These are phyloP conservation scores for Starmerella bombi DNA, from an alignment of 805 yeast genomes.

Conservation along the genomic window DNA sequence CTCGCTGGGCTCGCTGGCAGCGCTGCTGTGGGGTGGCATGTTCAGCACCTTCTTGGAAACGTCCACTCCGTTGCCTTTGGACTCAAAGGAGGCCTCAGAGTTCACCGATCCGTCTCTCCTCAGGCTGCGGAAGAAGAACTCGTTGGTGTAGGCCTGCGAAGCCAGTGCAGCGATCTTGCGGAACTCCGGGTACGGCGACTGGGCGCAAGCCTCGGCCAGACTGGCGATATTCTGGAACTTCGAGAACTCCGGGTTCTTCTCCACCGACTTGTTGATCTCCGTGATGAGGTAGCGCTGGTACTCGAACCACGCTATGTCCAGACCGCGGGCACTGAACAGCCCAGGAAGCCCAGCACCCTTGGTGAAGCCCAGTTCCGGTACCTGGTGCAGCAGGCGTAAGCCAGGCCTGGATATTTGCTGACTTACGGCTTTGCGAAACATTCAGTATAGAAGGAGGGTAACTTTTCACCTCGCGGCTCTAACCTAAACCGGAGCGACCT, in stretches of 20 bases:
- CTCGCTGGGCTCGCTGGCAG: not conserved
- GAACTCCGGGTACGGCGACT: constrained; percentile 12
- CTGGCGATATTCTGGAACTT: constrained; percentile 6
- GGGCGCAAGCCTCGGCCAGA: constrained; percentile 12
- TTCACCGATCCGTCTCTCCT: constrained; percentile 20
- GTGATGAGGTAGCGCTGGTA: constrained; percentile 46
- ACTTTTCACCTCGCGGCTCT: not conserved
- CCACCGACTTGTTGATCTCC: constrained; percentile 22
- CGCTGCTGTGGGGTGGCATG: constrained; percentile 12
- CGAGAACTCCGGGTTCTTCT: constrained; percentile 10
- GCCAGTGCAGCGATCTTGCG: constrained; percentile 59
- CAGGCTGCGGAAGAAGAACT: constrained; percentile 44
- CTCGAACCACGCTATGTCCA: constrained; percentile 64
- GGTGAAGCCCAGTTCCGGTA: constrained; percentile 29
- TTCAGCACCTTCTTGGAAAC: constrained; percentile 18
- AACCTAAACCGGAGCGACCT: constrained; percentile 1
- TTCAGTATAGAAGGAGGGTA: not conserved
- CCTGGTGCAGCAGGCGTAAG: constrained; percentile 13
- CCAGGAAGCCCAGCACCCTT: constrained; percentile 44
- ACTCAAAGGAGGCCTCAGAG: constrained; percentile 18
- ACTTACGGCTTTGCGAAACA: not conserved
- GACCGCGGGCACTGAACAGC: constrained; percentile 50
- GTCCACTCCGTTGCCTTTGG: constrained; percentile 15
- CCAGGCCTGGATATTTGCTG: not conserved
- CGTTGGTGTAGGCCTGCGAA: constrained; percentile 77